Evolutionary conservation across 2,329 filamentous ascomycete genomes (phyloP), one percentile per base, ranked within the genome.

Genomic region (Penicillium aurantiogriseum): DNA sequence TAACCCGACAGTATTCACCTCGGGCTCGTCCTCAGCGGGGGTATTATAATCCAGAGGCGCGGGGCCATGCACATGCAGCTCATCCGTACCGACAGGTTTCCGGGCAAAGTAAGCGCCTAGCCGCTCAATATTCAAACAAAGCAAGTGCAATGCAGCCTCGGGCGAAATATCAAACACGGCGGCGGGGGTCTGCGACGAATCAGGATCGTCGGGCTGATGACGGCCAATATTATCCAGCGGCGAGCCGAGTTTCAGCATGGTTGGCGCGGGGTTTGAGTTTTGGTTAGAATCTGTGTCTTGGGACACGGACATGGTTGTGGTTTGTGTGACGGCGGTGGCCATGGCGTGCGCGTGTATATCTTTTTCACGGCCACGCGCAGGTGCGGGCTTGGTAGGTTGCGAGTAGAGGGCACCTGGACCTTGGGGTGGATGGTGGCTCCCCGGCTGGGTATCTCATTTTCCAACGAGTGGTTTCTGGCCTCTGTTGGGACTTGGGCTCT

Each of bases 81-180:
- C 50, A 46, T 63, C 53, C 1, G 57, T 55, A n/a, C 23, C 29
- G 21, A 44, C 46, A n/a, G 57, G 42, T 27, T 53, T 45, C 27
- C 60, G 29, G 38, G 62, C 54, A 88, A 90, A n/a, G 88, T 94
- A 17, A 88, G 89, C 71, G 33, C 72, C 74, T 45, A 81, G 67
- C 27, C 66, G 67, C 49, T 92, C 88, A 59, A 92, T 79, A 57
- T 85, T 85, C 39, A 85, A 81, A 64, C 87, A 87, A n/a, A 97
- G 83, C 62, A 96, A 79, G 69, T 88, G 89, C 69, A 97, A 83
- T 5, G 92, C 92, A 2, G 86, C 86, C 51, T 88, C 80, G 4
- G 91, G 86, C 1, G 86, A 79, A 58, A 97, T 81, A 51, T 84
- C 84, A 76, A 89, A 90, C 60, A 96, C 63, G 39, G 64, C 60